phyloP scores from a whole-genome alignment of 257 asterid species.

The Sherardia arvensis region DNA sequence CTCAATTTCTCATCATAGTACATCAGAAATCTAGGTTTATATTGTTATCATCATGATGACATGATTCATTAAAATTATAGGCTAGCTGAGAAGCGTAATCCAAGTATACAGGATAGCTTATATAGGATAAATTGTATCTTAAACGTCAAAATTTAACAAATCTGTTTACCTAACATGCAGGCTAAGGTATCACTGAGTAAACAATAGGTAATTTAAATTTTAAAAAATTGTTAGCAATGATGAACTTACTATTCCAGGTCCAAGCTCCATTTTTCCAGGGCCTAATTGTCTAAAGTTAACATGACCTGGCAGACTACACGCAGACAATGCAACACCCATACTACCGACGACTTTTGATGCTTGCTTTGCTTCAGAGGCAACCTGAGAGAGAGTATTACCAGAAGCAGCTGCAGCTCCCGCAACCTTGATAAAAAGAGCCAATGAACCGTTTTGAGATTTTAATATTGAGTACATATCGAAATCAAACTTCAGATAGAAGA shows the following conservation, averaged over 20 bases:
- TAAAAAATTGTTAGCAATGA: neutral
- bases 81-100: too few relatives aligned
- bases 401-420: slow-evolving; percentile 97
- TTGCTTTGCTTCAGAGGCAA: slow-evolving; percentile 78
- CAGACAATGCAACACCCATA: slow-evolving; percentile 96
- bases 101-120: neutral
- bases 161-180: neutral
- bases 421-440: slow-evolving; percentile 36
- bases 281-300: slow-evolving; percentile 80
- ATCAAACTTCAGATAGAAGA: too few relatives aligned
- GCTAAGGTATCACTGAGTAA: neutral
- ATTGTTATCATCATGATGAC: neutral
- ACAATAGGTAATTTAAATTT: neutral
- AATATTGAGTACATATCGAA: neutral
- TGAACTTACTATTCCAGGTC: slow-evolving; percentile 90
- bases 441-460: neutral
- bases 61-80: too few relatives aligned
- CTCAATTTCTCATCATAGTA: neutral
- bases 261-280: slow-evolving; percentile 98
- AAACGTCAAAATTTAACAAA: neutral
- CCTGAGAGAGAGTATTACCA: slow-evolving; percentile 74
- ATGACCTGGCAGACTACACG: slow-evolving; percentile 94
- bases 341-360: slow-evolving; percentile 97
- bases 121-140: too few relatives aligned
- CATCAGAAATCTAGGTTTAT: neutral